Conservation (phyloP, 768 basidiomycete species). For the Lentinula guzmanii region DNA sequence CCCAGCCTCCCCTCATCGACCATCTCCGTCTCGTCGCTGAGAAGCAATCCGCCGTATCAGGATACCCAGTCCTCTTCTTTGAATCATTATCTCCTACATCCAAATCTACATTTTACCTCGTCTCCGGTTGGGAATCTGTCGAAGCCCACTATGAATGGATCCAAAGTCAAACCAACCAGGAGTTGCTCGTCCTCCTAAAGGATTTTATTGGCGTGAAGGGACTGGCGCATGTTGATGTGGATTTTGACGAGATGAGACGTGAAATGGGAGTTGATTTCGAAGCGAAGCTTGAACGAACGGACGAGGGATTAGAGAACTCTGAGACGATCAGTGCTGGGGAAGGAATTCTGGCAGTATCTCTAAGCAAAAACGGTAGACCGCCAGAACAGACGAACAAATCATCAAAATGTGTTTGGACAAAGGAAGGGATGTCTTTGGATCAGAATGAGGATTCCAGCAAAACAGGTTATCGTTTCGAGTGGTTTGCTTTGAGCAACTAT, state of each 20-base stretch:
- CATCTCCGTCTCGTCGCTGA: slow-evolving; percentile 24
- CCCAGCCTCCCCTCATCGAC: slow-evolving; percentile 14
- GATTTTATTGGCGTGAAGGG: slow-evolving; percentile 24
- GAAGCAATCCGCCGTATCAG: slow-evolving; percentile 34
- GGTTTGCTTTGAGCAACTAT: neutral
- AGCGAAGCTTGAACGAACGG: neutral
- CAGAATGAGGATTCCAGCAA: neutral
- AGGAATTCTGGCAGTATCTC: neutral
- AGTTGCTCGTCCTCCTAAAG: slow-evolving; percentile 23
- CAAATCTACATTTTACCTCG: slow-evolving; percentile 23
- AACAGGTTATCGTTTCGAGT: neutral
- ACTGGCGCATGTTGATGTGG: slow-evolving; percentile 33
- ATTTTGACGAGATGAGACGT: slow-evolving; percentile 23
- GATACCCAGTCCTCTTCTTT: slow-evolving; percentile 36
- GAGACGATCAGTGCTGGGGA: neutral
- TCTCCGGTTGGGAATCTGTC: slow-evolving; percentile 40
- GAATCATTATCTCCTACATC: slow-evolving; percentile 10
- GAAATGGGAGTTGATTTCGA: neutral
- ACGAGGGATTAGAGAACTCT: neutral
- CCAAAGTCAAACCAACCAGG: slow-evolving; percentile 30
- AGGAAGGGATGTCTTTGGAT: neutral
- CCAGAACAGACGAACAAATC: neutral
- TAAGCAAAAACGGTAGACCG: neutral
- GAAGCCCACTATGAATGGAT: slow-evolving; percentile 37
- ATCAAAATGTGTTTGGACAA: neutral